A percentile compares a stretch with the other conserved stretches of the same genome.
phyloP scores from a whole-genome alignment of 2,329 filamentous ascomycete genomes.

The Claviceps africana region DNA sequence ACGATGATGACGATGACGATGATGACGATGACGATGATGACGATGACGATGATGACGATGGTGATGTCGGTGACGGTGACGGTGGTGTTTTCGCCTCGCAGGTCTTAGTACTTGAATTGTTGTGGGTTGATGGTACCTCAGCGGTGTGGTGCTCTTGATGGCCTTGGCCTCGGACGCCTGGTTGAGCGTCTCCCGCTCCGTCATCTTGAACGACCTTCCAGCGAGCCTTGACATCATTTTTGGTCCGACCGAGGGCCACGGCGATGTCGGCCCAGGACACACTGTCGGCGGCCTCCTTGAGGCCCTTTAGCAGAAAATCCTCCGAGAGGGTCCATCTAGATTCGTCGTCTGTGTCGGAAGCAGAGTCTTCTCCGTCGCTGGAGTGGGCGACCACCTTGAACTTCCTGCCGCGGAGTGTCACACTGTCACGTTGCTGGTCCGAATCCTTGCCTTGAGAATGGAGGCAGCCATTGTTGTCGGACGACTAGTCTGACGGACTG shows the following conservation, averaged over 20 bases:
- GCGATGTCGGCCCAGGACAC: constrained; percentile 19
- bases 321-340: constrained; percentile 21
- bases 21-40: no score
- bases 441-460: not conserved
- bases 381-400: no score
- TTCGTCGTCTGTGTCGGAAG: not conserved
- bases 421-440: not conserved
- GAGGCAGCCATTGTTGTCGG: not conserved
- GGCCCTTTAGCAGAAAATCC: constrained; percentile 19
- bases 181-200: not conserved
- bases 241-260: constrained; percentile 13
- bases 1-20: no score
- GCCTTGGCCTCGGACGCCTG: not conserved
- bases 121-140: no score
- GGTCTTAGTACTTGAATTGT: no score
- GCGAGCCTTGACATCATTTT: constrained; percentile 17
- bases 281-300: constrained; percentile 17
- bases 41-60: no score
- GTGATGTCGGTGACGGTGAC: no score
- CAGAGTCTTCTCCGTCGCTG: not conserved
- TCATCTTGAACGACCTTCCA: constrained; percentile 18
- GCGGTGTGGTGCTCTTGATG: no score
- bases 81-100: no score
- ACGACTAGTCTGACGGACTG: not conserved
- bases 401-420: no score